Evolutionary conservation across 768 basidiomycete genomes (phyloP).

Genomic region (Mycena latifolia): DNA sequence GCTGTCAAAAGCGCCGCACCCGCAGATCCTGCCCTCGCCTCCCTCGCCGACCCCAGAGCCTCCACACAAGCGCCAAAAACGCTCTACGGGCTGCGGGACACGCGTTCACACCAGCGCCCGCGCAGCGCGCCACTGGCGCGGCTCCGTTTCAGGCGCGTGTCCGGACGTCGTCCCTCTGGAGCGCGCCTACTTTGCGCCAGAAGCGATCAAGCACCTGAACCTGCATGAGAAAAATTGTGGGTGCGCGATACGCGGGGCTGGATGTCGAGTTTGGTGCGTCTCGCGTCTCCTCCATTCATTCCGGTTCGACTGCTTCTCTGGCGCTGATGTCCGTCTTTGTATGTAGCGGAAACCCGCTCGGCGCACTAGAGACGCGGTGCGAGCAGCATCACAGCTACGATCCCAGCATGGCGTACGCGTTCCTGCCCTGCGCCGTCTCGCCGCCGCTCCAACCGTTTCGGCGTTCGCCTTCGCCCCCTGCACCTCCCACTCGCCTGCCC

Average conservation of each 20-base stretch:
- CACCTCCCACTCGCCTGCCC: constrained; percentile 1
- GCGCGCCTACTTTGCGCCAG: constrained; percentile 7
- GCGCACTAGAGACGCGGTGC: constrained; percentile 4
- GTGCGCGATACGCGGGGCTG: constrained; percentile 7
- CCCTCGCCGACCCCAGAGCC: too few species aligned
- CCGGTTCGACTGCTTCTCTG: neutral
- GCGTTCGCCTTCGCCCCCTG: neutral
- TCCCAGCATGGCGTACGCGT: neutral
- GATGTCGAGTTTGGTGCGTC: constrained; percentile 13
- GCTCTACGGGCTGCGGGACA: constrained; percentile 10
- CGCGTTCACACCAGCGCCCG: constrained; percentile 4
- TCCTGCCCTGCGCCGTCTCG: constrained; percentile 16
- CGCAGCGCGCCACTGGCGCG: constrained; percentile 1
- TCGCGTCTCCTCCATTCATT: neutral
- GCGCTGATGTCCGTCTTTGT: neutral
- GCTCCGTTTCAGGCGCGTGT: neutral
- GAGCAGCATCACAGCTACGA: neutral
- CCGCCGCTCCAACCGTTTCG: constrained; percentile 2
- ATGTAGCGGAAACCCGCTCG: constrained; percentile 6
- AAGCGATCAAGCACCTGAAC: neutral
- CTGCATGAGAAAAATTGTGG: constrained; percentile 13
- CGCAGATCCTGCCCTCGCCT: too few species aligned
- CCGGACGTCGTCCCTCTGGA: constrained; percentile 9
- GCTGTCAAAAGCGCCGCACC: too few species aligned
- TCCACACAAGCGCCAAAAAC: neutral